These are phyloP conservation scores for Alternaria arborescens DNA, from an alignment of 2,329 filamentous ascomycete genomes.

Conservation along the genomic window DNA sequence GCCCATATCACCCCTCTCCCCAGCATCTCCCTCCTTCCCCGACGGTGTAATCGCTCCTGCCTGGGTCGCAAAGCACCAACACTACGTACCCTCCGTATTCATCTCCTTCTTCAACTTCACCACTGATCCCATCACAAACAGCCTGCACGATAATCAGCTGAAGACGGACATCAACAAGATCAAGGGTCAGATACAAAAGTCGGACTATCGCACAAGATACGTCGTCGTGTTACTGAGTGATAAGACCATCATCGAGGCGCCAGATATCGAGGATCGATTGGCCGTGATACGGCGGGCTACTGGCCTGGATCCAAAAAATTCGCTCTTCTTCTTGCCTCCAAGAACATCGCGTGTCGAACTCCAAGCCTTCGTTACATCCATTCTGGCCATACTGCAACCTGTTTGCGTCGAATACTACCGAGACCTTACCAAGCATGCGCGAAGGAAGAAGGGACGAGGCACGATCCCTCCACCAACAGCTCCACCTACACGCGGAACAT, in stretches of 20 bases:
- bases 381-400: conserved; percentile 76
- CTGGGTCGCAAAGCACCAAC: conserved; percentile 91
- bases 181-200: conserved; percentile 72
- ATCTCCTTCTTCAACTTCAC: conserved; percentile 82
- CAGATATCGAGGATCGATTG: conserved; percentile 77
- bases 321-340: conserved; percentile 81
- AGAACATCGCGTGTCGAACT: conserved; percentile 76
- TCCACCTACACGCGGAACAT: conserved; percentile 83
- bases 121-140: conserved; percentile 75
- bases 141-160: conserved; percentile 83
- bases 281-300: conserved; percentile 81
- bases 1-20: conserved; percentile 87
- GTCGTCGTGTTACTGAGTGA: conserved; percentile 81
- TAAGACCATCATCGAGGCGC: conserved; percentile 65
- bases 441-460: conserved; percentile 85
- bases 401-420: conserved; percentile 88
- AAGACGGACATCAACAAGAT: conserved; percentile 86
- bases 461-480: conserved; percentile 81
- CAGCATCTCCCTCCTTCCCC: conserved; percentile 82
- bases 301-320: conserved; percentile 80
- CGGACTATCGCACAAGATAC: conserved; percentile 80
- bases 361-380: conserved; percentile 74
- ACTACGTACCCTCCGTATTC: conserved; percentile 80
- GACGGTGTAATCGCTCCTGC: conserved; percentile 83
- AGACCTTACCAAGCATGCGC: conserved; percentile 89